Conservation (phyloP, 352 stramenopile species). For the Phytophthora pseudosyringae region DNA sequence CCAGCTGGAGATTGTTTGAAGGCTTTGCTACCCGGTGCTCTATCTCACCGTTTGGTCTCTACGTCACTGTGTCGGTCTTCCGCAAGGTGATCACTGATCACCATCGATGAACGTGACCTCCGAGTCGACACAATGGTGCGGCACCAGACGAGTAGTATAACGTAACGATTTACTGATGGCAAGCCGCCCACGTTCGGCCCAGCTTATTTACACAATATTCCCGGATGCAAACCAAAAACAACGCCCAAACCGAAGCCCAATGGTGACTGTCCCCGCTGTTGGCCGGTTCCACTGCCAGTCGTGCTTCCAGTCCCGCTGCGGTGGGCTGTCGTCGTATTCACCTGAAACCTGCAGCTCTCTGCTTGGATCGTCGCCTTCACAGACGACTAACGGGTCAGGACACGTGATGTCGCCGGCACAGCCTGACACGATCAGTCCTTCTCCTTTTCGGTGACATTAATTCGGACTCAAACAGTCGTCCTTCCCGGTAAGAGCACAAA, state of each 20-base stretch:
- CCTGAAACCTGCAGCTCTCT: constrained; percentile 5
- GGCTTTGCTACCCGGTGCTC: too few relatives aligned
- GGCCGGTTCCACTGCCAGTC: neutral
- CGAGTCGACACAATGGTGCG: too few relatives aligned
- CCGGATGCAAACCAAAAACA: neutral
- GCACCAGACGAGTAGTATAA: too few relatives aligned
- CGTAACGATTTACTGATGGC: too few relatives aligned
- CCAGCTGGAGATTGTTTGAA: too few relatives aligned
- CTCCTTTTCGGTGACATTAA: constrained; percentile 68
- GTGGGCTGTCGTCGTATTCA: neutral
- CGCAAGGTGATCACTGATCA: too few relatives aligned
- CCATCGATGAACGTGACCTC: too few relatives aligned
- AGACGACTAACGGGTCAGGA: constrained; percentile 72
- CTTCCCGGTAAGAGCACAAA: constrained; percentile 82
- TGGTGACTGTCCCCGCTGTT: neutral
- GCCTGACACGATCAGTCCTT: constrained; percentile 43
- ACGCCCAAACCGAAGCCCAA: neutral
- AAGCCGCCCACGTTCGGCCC: too few relatives aligned
- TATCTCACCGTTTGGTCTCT: too few relatives aligned
- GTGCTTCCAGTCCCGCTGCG: neutral
- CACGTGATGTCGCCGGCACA: constrained; percentile 66
- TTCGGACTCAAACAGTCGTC: constrained; percentile 76
- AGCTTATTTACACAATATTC: too few relatives aligned
- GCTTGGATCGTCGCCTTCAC: constrained; percentile 24
- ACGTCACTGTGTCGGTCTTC: too few relatives aligned